Conservation (phyloP, 495 filamentous ascomycete species). For the Trichoderma erinaceum region DNA sequence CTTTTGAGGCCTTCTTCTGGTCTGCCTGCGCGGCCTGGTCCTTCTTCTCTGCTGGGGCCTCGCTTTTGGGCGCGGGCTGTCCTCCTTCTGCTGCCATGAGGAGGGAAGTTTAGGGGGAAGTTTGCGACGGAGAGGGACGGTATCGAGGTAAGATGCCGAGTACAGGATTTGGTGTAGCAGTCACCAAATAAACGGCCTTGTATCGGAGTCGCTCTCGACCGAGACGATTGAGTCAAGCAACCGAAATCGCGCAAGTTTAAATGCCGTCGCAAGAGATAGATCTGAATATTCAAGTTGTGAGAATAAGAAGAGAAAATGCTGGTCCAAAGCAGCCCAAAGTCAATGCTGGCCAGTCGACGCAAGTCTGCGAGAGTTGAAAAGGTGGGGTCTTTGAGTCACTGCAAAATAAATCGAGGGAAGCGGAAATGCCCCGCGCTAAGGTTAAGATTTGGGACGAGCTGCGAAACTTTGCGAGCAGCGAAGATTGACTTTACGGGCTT, state of each 20-base stretch:
- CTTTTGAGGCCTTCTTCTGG: constrained; percentile 1
- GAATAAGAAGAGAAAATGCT: neutral
- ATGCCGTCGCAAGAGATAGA: neutral
- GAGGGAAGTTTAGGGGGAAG: too few species aligned
- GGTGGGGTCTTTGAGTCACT: constrained; percentile 14
- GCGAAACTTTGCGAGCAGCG: neutral
- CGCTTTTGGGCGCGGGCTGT: constrained; percentile 4
- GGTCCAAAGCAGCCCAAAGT: neutral
- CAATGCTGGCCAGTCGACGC: neutral
- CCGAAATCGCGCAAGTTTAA: neutral
- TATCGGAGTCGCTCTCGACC: neutral
- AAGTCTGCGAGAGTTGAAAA: constrained; percentile 5
- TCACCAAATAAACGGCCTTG: neutral
- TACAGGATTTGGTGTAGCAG: neutral
- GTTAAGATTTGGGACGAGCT: neutral
- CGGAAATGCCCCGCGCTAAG: constrained; percentile 12
- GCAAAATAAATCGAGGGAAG: neutral
- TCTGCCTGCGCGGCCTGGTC: neutral
- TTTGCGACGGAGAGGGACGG: neutral
- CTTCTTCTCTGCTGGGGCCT: constrained; percentile 5
- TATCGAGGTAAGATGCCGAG: neutral
- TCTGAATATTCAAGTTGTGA: neutral
- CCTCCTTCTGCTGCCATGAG: constrained; percentile 4
- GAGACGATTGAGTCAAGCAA: neutral
- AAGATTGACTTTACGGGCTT: neutral